Percentiles rank a stretch among this genome's conserved stretches.
phyloP scores from a whole-genome alignment of 1,284 basidiomycete genomes.

The Ustilago tritici region DNA sequence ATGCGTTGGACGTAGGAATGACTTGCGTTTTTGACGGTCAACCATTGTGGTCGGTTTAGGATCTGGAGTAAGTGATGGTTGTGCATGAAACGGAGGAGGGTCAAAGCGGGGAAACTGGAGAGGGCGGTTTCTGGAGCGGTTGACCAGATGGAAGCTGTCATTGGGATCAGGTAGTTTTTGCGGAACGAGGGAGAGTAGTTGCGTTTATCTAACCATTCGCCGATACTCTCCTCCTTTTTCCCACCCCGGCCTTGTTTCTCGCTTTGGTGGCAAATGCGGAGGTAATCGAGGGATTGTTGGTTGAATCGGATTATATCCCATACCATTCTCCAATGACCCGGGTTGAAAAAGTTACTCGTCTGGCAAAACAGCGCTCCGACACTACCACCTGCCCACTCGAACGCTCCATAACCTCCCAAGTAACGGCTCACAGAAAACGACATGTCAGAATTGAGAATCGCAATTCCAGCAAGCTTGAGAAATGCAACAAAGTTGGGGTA shows the following conservation, averaged over 20 bases:
- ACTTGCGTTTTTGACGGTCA: slow-evolving; percentile 80
- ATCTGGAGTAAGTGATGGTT: slow-evolving; percentile 85
- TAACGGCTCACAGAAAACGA: slow-evolving; percentile 76
- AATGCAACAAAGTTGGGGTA: slow-evolving; percentile 86
- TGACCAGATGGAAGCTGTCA: slow-evolving; percentile 77
- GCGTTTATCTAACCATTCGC: slow-evolving; percentile 77
- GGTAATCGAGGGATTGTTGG: slow-evolving; percentile 74
- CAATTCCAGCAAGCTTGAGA: slow-evolving; percentile 74
- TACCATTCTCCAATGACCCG: slow-evolving; percentile 79
- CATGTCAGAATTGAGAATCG: slow-evolving; percentile 78
- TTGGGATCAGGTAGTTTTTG: slow-evolving; percentile 79
- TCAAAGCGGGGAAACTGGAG: slow-evolving; percentile 79
- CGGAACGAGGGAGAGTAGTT: slow-evolving; percentile 79
- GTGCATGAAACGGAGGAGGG: slow-evolving; percentile 81
- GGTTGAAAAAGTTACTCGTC: slow-evolving; percentile 72
- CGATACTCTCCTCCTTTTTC: slow-evolving; percentile 74
- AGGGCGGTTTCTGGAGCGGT: slow-evolving; percentile 81
- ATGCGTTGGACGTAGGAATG: slow-evolving; percentile 54
- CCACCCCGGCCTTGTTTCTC: slow-evolving; percentile 53
- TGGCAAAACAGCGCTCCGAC: slow-evolving; percentile 54
- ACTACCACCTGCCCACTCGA: slow-evolving; percentile 59
- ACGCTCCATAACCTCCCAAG: slow-evolving; percentile 35
- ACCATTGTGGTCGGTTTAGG: slow-evolving; percentile 80
- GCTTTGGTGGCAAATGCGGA: slow-evolving; percentile 50
- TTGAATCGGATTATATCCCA: slow-evolving; percentile 85